A percentile compares a stretch with the other conserved stretches of the same genome.
These are phyloP conservation scores for Metarhizium rileyi DNA, from an alignment of 2,329 filamentous ascomycete genomes.

Conservation along the genomic window DNA sequence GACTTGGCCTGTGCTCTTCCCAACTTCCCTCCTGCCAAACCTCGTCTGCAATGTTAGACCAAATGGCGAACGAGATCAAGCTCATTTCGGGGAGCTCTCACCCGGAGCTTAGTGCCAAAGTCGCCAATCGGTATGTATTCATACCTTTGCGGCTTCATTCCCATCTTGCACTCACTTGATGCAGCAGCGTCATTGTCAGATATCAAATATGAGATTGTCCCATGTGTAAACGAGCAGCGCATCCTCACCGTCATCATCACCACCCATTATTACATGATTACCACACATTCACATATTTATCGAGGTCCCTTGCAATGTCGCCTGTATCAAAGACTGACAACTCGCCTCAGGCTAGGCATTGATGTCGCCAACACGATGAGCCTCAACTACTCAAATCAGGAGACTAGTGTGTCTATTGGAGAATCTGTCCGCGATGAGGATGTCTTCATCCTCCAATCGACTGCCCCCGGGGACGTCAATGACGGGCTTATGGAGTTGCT, in stretches of 20 bases:
- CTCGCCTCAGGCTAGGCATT: slow-evolving; percentile 53
- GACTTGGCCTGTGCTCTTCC: neutral
- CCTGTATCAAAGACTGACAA: neutral
- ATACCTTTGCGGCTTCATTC: neutral
- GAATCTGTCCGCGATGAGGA: slow-evolving; percentile 96
- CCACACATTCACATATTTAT: too few relatives aligned
- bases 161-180: neutral
- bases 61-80: slow-evolving; percentile 45
- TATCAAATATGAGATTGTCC: neutral
- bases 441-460: slow-evolving; percentile 96
- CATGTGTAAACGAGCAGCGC: too few relatives aligned
- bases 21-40: neutral
- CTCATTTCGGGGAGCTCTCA: slow-evolving; percentile 40
- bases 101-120: slow-evolving; percentile 35
- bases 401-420: slow-evolving; percentile 85
- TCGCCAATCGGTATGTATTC: slow-evolving; percentile 31
- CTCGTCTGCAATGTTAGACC: slow-evolving; percentile 25
- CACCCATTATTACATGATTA: too few relatives aligned
- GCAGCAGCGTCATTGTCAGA: slow-evolving; percentile 1
- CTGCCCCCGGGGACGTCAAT: slow-evolving; percentile 91
- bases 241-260: too few relatives aligned
- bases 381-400: slow-evolving; percentile 78
- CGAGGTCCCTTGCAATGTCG: too few relatives aligned
- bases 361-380: slow-evolving; percentile 71
- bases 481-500: slow-evolving; percentile 96